phyloP scores from a whole-genome alignment of 192 early-diverging fungal genomes.

The Linnemannia exigua region DNA sequence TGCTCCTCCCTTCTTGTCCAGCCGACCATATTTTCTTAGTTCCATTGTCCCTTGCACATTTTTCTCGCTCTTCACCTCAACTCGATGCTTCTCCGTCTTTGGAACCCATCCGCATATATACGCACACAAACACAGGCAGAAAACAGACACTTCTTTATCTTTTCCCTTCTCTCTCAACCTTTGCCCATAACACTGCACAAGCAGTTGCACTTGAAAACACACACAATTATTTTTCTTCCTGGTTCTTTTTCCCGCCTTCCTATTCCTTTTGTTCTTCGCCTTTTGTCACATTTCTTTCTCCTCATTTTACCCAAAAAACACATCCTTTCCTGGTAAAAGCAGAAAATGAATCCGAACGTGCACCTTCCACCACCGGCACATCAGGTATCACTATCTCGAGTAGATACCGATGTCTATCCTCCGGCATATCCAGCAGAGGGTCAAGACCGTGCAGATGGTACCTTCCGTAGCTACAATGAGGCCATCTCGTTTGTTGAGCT shows the following conservation, averaged over 20 bases:
- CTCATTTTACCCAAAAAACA: not conserved
- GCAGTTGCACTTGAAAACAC: too few species aligned
- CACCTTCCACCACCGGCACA: not conserved
- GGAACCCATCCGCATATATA: not conserved
- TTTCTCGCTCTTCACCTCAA: not conserved
- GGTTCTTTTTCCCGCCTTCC: not conserved
- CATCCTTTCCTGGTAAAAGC: not conserved
- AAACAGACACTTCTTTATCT: not conserved
- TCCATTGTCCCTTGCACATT: not conserved
- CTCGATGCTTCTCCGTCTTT: not conserved
- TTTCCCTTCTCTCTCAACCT: not conserved
- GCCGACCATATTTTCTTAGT: not conserved
- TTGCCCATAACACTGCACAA: not conserved
- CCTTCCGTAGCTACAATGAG: constrained; percentile 27
- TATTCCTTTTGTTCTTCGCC: not conserved
- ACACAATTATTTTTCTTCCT: not conserved
- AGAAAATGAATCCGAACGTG: not conserved
- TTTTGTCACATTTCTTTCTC: not conserved
- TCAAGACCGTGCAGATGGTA: not conserved
- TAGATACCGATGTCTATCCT: not conserved
- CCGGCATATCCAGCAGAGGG: not conserved
- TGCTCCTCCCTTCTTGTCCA: not conserved
- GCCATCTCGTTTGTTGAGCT: constrained; percentile 30
- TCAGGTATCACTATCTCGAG: not conserved
- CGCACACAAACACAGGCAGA: too few species aligned